A percentile compares a stretch with the other conserved stretches of the same genome.
These are phyloP conservation scores for Thielaviopsis euricoi DNA, from an alignment of 2,329 filamentous ascomycete species.

Conservation along the genomic window DNA sequence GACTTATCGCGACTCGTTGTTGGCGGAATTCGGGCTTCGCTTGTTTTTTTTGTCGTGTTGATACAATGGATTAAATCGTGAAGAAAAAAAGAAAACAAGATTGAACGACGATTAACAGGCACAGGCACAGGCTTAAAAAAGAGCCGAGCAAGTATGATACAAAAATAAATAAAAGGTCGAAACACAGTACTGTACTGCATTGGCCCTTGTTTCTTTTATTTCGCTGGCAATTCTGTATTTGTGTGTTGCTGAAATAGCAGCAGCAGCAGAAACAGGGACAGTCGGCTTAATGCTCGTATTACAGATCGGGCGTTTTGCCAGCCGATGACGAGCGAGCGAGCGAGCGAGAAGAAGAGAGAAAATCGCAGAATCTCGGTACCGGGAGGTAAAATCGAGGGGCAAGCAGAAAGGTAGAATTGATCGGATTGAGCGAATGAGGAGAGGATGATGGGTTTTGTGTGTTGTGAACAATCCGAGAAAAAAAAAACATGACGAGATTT, in stretches of 20 bases:
- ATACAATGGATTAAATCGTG: not conserved
- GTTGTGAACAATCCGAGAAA: no score
- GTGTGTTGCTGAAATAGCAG: not conserved
- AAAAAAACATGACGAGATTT: no score
- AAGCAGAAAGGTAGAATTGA: no score
- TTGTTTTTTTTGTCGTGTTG: not conserved
- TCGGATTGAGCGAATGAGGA: no score
- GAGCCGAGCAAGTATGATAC: not conserved
- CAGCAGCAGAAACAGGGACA: no score
- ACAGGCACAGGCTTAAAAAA: not conserved
- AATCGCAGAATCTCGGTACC: no score
- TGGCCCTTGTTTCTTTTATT: not conserved
- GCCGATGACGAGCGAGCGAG: not conserved
- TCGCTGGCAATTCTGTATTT: not conserved
- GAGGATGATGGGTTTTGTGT: no score
- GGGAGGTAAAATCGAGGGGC: no score
- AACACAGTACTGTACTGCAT: not conserved
- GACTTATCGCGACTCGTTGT: not conserved
- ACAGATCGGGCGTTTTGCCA: not conserved
- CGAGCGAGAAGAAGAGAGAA: not conserved
- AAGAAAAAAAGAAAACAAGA: not conserved
- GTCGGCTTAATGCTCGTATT: not conserved
- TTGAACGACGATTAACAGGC: no score
- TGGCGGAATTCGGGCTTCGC: not conserved
- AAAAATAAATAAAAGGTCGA: not conserved